Percentiles rank a stretch among this genome's conserved stretches.
Evolutionary conservation across 1,284 basidiomycete species (phyloP).

Genomic region (Microbotryum lychnidis-dioicae): DNA sequence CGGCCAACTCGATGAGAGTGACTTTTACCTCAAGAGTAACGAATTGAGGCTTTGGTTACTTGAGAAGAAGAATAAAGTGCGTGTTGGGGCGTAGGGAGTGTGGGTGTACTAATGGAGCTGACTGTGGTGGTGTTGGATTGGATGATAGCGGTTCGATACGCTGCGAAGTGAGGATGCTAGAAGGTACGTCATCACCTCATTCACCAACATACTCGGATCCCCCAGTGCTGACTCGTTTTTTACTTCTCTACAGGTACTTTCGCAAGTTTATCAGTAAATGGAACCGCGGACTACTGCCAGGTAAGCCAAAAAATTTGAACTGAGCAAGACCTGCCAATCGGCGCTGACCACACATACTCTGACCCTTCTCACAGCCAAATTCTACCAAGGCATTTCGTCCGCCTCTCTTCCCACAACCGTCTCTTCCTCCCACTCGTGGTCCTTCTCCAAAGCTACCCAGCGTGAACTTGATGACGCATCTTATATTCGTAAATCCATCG

Average conservation of each 20-base stretch:
- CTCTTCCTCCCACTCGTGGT: slow-evolving; percentile 23
- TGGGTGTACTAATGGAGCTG: no score
- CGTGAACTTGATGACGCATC: slow-evolving; percentile 28
- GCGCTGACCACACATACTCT: background rate
- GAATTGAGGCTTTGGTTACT: slow-evolving; percentile 29
- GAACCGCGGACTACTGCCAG: slow-evolving; percentile 18
- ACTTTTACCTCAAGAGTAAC: slow-evolving; percentile 22
- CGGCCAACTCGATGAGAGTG: slow-evolving; percentile 6
- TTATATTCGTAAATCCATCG: slow-evolving; percentile 23
- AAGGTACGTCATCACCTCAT: background rate
- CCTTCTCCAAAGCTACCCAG: slow-evolving; percentile 25
- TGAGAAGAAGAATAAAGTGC: slow-evolving; percentile 26
- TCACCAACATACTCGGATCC: no score
- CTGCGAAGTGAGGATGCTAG: slow-evolving; percentile 21
- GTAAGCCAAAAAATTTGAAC: background rate
- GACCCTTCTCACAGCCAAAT: slow-evolving; percentile 5
- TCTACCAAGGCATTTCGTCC: slow-evolving; percentile 26
- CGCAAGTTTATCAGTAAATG: slow-evolving; percentile 16
- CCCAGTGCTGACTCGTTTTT: background rate
- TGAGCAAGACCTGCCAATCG: background rate
- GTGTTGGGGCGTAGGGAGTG: background rate
- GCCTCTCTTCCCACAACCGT: slow-evolving; percentile 18
- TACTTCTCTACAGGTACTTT: slow-evolving; percentile 13
- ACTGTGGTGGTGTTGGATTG: background rate
- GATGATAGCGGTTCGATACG: slow-evolving; percentile 20